Evolutionary conservation across 2,329 filamentous ascomycete species (phyloP).

Genomic region (Aspergillus sojae): DNA sequence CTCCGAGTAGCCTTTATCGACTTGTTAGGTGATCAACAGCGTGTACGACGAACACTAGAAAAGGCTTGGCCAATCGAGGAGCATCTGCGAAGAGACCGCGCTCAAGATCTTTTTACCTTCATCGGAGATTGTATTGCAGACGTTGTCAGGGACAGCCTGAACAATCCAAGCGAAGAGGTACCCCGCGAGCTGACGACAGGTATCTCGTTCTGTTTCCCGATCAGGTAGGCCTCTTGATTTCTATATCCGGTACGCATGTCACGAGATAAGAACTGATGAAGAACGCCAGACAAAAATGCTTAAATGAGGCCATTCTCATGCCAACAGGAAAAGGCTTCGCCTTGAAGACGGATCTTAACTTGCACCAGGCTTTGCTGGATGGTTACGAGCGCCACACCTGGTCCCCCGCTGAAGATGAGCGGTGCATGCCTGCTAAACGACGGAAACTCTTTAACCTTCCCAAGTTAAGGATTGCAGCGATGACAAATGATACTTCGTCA

Average conservation of each 20-base stretch:
- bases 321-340: constrained; percentile 58
- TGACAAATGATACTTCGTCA: constrained; percentile 77
- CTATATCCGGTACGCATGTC: background rate
- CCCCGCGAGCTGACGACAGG: constrained; percentile 41
- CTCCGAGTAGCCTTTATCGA: constrained; percentile 57
- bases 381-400: constrained; percentile 48
- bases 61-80: constrained; percentile 74
- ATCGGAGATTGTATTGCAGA: constrained; percentile 73
- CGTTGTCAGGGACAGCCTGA: constrained; percentile 60
- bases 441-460: constrained; percentile 53
- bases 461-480: constrained; percentile 67
- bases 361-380: constrained; percentile 36
- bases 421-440: constrained; percentile 29
- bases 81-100: constrained; percentile 70
- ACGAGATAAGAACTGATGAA: constrained; percentile 1
- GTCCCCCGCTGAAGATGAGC: constrained; percentile 27
- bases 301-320: constrained; percentile 55
- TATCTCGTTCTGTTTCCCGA: constrained; percentile 48
- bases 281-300: constrained; percentile 44
- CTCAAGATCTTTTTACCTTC: constrained; percentile 72
- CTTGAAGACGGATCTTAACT: constrained; percentile 36
- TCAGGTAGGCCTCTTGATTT: constrained; percentile 34
- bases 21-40: constrained; percentile 47
- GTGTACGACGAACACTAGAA: constrained; percentile 64
- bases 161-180: constrained; percentile 29